Conservation (phyloP, 208 protist genomes). For the Trypanosoma theileri region DNA sequence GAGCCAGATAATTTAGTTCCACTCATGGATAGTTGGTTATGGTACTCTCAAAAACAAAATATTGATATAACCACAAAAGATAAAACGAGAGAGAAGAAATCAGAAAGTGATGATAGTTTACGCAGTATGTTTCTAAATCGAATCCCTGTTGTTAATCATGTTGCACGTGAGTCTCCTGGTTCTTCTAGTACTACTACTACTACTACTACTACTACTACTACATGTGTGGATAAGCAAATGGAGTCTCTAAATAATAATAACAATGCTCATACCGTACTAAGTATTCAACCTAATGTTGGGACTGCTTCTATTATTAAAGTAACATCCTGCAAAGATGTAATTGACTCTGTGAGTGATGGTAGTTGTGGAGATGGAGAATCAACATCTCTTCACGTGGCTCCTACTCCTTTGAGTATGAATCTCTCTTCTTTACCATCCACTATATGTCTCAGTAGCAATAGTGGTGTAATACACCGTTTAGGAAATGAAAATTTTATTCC, state of each 20-base stretch:
- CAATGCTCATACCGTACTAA: background rate
- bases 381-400: background rate
- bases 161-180: background rate
- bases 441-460: background rate
- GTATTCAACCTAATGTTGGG: background rate
- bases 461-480: background rate
- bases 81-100: background rate
- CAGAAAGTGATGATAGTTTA: background rate
- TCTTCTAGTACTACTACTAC: background rate
- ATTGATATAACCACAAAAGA: background rate
- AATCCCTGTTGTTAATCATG: background rate
- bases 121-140: background rate
- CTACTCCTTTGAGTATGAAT: background rate
- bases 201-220: no score
- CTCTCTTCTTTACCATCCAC: background rate
- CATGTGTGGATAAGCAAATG: no score
- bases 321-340: background rate
- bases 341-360: background rate
- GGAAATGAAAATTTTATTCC: constrained; percentile 2
- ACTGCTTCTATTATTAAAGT: background rate
- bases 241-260: background rate
- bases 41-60: background rate
- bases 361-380: background rate
- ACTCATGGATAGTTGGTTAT: constrained; percentile 16
- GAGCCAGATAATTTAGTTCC: constrained; percentile 8